Percentiles rank a stretch among this genome's conserved stretches.
Conservation (phyloP, 768 basidiomycete species). For the Termitomyces sp. region DNA sequence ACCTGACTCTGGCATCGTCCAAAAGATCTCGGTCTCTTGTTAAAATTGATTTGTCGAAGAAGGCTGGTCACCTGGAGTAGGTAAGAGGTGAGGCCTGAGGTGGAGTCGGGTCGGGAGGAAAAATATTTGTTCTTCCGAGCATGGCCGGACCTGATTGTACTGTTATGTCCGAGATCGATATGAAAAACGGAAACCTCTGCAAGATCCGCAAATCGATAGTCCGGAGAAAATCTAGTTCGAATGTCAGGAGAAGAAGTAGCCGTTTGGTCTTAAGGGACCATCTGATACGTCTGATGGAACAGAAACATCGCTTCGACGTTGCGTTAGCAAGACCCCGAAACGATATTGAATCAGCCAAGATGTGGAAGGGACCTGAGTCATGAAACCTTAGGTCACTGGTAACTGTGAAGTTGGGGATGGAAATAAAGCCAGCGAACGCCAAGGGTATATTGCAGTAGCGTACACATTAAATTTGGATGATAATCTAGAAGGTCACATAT, state of each 20-base stretch:
- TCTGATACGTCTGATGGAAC: slow-evolving; percentile 8
- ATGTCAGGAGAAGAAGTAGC: neutral
- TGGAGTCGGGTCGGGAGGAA: neutral
- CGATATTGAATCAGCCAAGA: neutral
- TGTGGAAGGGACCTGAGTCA: neutral
- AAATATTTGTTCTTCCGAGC: neutral
- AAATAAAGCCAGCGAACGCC: neutral
- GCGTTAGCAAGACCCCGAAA: slow-evolving; percentile 1
- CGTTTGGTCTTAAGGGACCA: neutral
- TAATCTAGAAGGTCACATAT: neutral
- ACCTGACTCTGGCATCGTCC: too few relatives aligned
- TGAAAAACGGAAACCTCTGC: neutral
- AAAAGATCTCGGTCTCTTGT: neutral
- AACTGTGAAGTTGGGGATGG: neutral
- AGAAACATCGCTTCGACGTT: neutral
- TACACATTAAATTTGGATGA: slow-evolving; percentile 7
- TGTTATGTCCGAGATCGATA: neutral
- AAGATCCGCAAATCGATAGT: neutral
- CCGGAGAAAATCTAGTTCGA: neutral
- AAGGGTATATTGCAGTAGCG: slow-evolving; percentile 11
- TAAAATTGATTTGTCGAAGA: neutral
- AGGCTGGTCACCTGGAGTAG: neutral
- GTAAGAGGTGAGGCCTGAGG: too few relatives aligned
- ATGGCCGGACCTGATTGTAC: neutral
- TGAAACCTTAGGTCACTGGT: neutral